Percentiles rank a stretch among this genome's conserved stretches.
phyloP scores from a whole-genome alignment of 208 protist species.

The Trypanosoma cruzi region DNA sequence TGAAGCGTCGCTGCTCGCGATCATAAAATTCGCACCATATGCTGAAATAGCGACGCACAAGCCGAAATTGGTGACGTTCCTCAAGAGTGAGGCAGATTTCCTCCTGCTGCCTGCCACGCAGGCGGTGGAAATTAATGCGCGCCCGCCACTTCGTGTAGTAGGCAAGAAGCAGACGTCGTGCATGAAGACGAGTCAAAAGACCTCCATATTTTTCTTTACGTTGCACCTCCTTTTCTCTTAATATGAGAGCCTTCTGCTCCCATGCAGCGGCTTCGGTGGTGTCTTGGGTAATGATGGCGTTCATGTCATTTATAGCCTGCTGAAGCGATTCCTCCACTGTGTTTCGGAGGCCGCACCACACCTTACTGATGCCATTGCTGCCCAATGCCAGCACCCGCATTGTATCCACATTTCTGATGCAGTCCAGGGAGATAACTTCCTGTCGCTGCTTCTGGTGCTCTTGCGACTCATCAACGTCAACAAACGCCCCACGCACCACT shows the following conservation, averaged over 20 bases:
- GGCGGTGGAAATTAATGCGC: conserved; percentile 18
- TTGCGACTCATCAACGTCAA: neutral
- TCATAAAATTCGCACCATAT: conserved; percentile 78
- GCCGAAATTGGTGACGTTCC: conserved; percentile 34
- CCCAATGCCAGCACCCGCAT: conserved; percentile 81
- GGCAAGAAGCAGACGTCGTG: conserved; percentile 54
- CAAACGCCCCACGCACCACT: conserved; percentile 54
- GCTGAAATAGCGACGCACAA: conserved; percentile 56
- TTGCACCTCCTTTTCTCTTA: conserved; percentile 62
- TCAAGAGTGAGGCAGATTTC: conserved; percentile 37
- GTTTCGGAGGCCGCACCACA: conserved; percentile 86
- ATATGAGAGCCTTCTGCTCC: conserved; percentile 44
- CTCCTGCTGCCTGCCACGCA: conserved; percentile 11
- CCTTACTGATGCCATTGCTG: conserved; percentile 88
- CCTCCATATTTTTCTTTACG: conserved; percentile 60
- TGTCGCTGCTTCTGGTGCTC: neutral
- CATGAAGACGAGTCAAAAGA: conserved; percentile 59
- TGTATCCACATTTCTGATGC: conserved; percentile 64
- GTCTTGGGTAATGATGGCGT: conserved; percentile 73
- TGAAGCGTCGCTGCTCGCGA: conserved; percentile 48
- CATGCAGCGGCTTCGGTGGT: conserved; percentile 69
- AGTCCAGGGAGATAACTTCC: conserved; percentile 40
- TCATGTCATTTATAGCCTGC: conserved; percentile 50
- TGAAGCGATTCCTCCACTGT: conserved; percentile 60
- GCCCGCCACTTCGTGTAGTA: conserved; percentile 66